Evolutionary conservation across 768 basidiomycete genomes (phyloP).

Genomic region (Dendrothele bispora): DNA sequence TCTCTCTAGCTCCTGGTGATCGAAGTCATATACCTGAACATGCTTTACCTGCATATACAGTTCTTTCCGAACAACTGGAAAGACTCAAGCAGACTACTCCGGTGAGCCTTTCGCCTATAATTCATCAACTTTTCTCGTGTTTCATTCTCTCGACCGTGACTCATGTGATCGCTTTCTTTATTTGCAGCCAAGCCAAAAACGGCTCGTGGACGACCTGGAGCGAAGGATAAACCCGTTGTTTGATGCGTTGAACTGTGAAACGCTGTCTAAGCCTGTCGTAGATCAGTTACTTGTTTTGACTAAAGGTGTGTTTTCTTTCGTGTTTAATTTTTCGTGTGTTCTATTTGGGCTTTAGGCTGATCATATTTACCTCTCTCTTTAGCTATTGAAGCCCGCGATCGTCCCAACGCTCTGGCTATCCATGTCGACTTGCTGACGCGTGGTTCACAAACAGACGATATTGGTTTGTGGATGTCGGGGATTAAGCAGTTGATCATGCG

Average conservation of each 20-base stretch:
- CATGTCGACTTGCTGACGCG: conserved; percentile 85
- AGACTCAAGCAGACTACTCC: conserved; percentile 74
- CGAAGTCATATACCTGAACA: conserved; percentile 85
- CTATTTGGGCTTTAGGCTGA: too few species aligned
- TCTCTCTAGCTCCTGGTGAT: conserved; percentile 76
- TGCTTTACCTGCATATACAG: conserved; percentile 61
- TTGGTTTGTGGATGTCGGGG: conserved; percentile 85
- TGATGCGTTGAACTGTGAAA: conserved; percentile 90
- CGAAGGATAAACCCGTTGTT: conserved; percentile 83
- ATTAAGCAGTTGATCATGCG: conserved; percentile 85
- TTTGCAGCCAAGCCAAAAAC: conserved; percentile 78
- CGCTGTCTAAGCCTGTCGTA: conserved; percentile 66
- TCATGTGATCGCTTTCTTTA: conserved; percentile 6
- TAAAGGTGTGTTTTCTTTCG: conserved; percentile 51
- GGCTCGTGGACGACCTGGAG: conserved; percentile 84
- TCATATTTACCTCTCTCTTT: conserved; percentile 3
- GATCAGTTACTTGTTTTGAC: conserved; percentile 72
- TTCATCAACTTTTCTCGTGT: not conserved
- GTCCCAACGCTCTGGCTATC: conserved; percentile 73
- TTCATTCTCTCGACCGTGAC: not conserved
- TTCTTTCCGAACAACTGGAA: conserved; percentile 62
- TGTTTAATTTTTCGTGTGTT: conserved; percentile 1
- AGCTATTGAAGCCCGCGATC: conserved; percentile 85
- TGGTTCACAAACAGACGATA: conserved; percentile 80
- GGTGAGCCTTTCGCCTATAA: conserved; percentile 42